Conservation (phyloP, 345 rosid genomes). For the Murraya koenigii region DNA sequence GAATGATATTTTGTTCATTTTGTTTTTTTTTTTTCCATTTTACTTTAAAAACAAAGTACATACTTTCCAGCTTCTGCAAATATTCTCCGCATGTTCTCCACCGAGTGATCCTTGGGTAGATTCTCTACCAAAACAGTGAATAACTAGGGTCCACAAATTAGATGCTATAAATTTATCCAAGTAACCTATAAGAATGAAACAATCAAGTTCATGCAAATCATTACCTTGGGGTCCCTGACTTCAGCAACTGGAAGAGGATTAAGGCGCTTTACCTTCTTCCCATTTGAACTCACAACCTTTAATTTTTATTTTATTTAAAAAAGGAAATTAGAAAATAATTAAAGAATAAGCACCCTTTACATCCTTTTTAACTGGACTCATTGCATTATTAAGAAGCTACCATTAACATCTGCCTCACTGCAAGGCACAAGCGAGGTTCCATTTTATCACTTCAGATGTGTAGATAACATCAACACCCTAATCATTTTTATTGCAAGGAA, state of each 20-base stretch:
- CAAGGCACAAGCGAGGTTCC: not conserved
- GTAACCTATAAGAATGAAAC: conserved; percentile 7
- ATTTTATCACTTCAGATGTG: not conserved
- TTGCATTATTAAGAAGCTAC: not conserved
- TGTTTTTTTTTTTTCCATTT: not conserved
- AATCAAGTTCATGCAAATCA: conserved; percentile 14
- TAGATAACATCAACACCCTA: not conserved
- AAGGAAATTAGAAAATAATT: conserved; percentile 12
- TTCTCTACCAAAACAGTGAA: conserved; percentile 91
- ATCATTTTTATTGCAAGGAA: not conserved
- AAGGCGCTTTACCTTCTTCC: conserved; percentile 78
- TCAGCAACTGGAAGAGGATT: conserved; percentile 56
- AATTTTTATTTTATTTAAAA: conserved; percentile 10
- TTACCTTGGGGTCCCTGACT: conserved; percentile 79
- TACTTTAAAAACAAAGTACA: not conserved
- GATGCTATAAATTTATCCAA: conserved; percentile 8
- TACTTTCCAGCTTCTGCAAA: conserved; percentile 87
- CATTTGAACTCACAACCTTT: conserved; percentile 74
- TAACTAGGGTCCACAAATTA: conserved; percentile 54
- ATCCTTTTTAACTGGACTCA: not conserved
- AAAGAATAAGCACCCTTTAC: not conserved
- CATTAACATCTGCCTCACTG: not conserved
- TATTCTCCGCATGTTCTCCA: conserved; percentile 55
- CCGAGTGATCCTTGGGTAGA: conserved; percentile 84
- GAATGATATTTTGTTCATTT: too few species aligned